phyloP scores from a whole-genome alignment of 179 eudicot genomes.

The Gypsophila paniculata region DNA sequence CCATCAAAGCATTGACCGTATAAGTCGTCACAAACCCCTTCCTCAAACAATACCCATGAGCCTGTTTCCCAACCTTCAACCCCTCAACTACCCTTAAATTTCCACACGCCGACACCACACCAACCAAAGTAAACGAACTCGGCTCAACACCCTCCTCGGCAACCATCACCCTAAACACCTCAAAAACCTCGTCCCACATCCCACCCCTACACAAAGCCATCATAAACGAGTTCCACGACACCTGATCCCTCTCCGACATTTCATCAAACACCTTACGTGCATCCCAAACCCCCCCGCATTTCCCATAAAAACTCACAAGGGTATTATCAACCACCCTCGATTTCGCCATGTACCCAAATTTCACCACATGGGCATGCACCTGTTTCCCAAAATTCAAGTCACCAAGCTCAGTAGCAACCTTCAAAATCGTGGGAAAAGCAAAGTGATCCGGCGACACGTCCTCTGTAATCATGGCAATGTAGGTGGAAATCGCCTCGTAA shows the following conservation, averaged over 20 bases:
- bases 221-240: slow-evolving; percentile 61
- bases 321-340: slow-evolving; percentile 37
- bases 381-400: slow-evolving; percentile 55
- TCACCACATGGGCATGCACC: slow-evolving; percentile 54
- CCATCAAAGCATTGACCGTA: slow-evolving; percentile 46
- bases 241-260: slow-evolving; percentile 50
- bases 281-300: slow-evolving; percentile 43
- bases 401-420: slow-evolving; percentile 51
- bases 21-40: slow-evolving; percentile 29
- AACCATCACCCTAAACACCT: slow-evolving; percentile 40
- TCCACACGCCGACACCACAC: slow-evolving; percentile 46
- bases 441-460: slow-evolving; percentile 55
- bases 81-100: slow-evolving; percentile 35
- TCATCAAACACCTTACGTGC: slow-evolving; percentile 47
- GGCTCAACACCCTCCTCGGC: slow-evolving; percentile 36
- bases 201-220: slow-evolving; percentile 45
- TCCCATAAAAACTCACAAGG: slow-evolving; percentile 47
- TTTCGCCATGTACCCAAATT: slow-evolving; percentile 45
- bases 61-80: slow-evolving; percentile 42
- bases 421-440: slow-evolving; percentile 62
- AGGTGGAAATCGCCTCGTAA: slow-evolving; percentile 56
- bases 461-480: slow-evolving; percentile 46
- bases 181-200: slow-evolving; percentile 33
- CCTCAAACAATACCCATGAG: slow-evolving; percentile 44
- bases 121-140: slow-evolving; percentile 50